phyloP scores from a whole-genome alignment of 2,329 filamentous ascomycete species.

The Paecilomyces sp. region DNA sequence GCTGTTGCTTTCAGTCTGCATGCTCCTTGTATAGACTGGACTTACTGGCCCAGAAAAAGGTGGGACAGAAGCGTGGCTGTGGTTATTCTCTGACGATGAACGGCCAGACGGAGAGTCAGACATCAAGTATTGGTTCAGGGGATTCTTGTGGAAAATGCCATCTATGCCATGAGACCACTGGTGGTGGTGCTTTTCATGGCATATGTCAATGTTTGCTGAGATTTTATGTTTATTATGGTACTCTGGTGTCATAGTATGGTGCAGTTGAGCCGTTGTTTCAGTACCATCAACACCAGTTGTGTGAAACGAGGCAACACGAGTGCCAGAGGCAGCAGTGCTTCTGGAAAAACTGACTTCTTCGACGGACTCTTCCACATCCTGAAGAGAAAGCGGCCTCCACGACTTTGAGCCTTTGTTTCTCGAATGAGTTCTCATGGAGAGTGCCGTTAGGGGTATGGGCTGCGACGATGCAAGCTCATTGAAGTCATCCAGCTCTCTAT shows the following conservation, averaged over 20 bases:
- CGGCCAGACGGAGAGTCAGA: constrained; percentile 1
- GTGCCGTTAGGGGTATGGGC: constrained; percentile 14
- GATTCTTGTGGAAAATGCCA: constrained; percentile 9
- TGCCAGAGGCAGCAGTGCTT: neutral
- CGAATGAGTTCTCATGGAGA: constrained; percentile 10
- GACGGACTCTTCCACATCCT: constrained; percentile 2
- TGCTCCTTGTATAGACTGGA: neutral
- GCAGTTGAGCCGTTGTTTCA: neutral
- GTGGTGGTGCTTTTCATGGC: neutral
- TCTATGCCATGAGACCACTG: constrained; percentile 5
- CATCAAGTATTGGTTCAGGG: constrained; percentile 9
- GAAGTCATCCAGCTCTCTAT: constrained; percentile 12
- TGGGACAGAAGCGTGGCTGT: neutral
- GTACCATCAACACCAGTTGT: neutral
- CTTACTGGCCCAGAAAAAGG: neutral
- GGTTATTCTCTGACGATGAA: neutral
- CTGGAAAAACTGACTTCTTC: neutral
- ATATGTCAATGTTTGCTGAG: neutral
- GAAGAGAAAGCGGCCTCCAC: constrained; percentile 10
- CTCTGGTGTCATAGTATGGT: neutral
- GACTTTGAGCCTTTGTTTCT: constrained; percentile 13
- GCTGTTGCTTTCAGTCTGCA: constrained; percentile 1
- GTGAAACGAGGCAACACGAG: neutral
- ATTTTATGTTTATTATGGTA: neutral
- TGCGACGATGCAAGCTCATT: constrained; percentile 17